A percentile compares a stretch with the other conserved stretches of the same genome.
phyloP scores from a whole-genome alignment of 1,284 basidiomycete genomes.

The Sparassis latifolia region DNA sequence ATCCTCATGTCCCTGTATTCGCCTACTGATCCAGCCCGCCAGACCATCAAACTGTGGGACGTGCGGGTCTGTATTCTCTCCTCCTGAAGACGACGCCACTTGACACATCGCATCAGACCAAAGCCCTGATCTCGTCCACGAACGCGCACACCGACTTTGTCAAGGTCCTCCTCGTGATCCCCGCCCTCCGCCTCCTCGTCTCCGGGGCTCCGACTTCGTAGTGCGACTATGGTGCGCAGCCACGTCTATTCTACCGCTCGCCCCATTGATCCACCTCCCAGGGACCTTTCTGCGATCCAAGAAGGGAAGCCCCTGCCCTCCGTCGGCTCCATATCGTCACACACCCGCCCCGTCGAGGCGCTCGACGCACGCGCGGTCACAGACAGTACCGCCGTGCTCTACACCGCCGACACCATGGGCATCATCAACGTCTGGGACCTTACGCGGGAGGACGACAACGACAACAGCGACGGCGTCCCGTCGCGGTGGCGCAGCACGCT shows the following conservation, averaged over 20 bases:
- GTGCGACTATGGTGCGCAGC: constrained; percentile 74
- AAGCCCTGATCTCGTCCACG: constrained; percentile 59
- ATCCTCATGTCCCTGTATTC: not conserved
- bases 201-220: constrained; percentile 89
- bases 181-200: constrained; percentile 59
- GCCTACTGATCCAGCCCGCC: constrained; percentile 9
- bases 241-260: not conserved
- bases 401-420: constrained; percentile 85
- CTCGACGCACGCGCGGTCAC: constrained; percentile 45
- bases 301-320: constrained; percentile 42
- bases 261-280: constrained; percentile 20
- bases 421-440: constrained; percentile 73
- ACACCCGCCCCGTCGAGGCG: constrained; percentile 66
- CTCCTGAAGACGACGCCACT: not conserved
- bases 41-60: constrained; percentile 85
- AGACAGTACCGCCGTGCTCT: constrained; percentile 45
- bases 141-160: constrained; percentile 85
- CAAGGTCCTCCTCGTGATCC: constrained; percentile 71
- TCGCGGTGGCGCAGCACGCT: constrained; percentile 48
- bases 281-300: constrained; percentile 50
- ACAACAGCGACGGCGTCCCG: constrained; percentile 20
- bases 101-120: constrained; percentile 44
- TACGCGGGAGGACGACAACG: constrained; percentile 29
- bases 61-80: constrained; percentile 43
- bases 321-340: constrained; percentile 63